These are phyloP conservation scores for Tulasnella sp. DNA, from an alignment of 768 basidiomycete genomes.

Conservation along the genomic window DNA sequence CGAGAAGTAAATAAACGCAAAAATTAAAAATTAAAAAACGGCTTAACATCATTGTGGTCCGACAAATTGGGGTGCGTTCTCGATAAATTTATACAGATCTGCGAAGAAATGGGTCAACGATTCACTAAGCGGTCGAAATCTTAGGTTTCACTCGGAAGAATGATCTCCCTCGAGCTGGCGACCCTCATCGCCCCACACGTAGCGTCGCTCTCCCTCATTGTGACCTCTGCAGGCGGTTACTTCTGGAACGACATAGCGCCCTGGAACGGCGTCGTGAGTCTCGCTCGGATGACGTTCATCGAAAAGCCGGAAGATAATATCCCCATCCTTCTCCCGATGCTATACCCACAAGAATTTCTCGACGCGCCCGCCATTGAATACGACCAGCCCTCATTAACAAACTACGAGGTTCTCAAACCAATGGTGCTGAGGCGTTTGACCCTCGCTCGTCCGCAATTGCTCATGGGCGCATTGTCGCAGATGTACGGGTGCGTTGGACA, in stretches of 20 bases:
- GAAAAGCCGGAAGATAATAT: constrained; percentile 39
- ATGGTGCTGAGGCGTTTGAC: constrained; percentile 41
- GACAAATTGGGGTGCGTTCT: too few species aligned
- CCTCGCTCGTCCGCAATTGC: constrained; percentile 45
- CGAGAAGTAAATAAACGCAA: too few species aligned
- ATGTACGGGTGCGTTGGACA: constrained; percentile 59
- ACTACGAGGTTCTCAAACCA: constrained; percentile 46
- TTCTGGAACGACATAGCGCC: constrained; percentile 52
- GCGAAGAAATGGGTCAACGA: too few species aligned
- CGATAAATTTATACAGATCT: too few species aligned
- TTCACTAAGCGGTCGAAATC: too few species aligned
- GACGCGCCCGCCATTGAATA: constrained; percentile 36
- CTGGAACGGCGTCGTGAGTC: not conserved
- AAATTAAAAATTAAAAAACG: too few species aligned
- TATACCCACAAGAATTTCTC: constrained; percentile 56
- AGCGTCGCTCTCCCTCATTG: constrained; percentile 50
- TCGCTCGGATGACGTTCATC: constrained; percentile 16
- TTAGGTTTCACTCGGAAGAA: constrained; percentile 64
- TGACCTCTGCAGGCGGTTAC: constrained; percentile 56
- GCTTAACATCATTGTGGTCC: too few species aligned
- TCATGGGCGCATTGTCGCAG: constrained; percentile 58
- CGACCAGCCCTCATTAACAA: constrained; percentile 50
- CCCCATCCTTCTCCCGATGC: constrained; percentile 41
- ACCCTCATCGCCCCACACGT: constrained; percentile 54
- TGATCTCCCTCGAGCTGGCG: constrained; percentile 75